Conservation (phyloP, 306 rosid species). For the Psophocarpus tetragonolobus region DNA sequence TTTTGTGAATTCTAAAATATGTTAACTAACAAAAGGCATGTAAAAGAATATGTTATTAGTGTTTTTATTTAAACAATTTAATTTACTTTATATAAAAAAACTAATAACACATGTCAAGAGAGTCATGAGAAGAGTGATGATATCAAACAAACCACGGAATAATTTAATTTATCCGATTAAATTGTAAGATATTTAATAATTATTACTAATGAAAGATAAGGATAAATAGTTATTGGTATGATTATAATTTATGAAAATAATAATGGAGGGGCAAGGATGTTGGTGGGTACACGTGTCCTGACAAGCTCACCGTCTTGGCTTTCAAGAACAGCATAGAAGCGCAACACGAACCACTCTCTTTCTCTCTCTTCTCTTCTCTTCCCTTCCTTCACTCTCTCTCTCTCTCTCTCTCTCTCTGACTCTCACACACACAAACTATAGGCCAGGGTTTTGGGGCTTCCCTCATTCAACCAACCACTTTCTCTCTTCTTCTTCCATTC, state of each 20-base stretch:
- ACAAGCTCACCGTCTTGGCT: slow-evolving; percentile 55
- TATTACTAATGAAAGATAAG: background rate
- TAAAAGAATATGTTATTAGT: too few relatives aligned
- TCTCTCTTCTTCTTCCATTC: background rate
- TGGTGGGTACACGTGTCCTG: slow-evolving; percentile 61
- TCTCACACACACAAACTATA: slow-evolving; percentile 2
- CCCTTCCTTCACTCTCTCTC: background rate
- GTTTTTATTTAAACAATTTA: too few relatives aligned
- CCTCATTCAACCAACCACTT: background rate
- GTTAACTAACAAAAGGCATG: too few relatives aligned
- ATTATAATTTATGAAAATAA: background rate
- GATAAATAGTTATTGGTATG: background rate
- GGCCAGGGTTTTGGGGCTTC: background rate
- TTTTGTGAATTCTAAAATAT: too few relatives aligned
- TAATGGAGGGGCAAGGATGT: slow-evolving; percentile 1
- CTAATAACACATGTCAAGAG: too few relatives aligned
- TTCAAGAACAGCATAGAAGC: slow-evolving; percentile 66
- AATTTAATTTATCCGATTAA: too few relatives aligned
- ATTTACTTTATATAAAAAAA: too few relatives aligned
- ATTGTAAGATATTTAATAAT: background rate
- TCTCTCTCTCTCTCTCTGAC: background rate
- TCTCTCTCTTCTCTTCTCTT: background rate
- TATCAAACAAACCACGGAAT: too few relatives aligned
- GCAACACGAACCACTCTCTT: slow-evolving; percentile 51
- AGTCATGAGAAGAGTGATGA: too few relatives aligned